Percentiles rank a stretch among this genome's conserved stretches.
Evolutionary conservation across 352 stramenopile species (phyloP).

Genomic region (Phytophthora sojae): DNA sequence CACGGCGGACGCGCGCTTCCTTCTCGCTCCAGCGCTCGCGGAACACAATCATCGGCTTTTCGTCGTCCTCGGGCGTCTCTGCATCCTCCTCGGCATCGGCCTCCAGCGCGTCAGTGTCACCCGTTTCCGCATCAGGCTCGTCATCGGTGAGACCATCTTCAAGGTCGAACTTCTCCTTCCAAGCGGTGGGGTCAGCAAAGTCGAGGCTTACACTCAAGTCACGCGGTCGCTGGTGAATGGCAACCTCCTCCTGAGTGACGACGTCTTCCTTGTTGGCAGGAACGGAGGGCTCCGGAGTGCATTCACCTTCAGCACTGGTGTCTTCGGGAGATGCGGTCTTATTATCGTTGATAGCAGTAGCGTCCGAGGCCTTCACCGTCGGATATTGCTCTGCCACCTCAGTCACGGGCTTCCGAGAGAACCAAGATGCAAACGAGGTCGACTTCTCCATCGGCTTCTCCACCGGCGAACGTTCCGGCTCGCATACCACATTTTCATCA

Average conservation of each 20-base stretch:
- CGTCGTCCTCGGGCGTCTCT: constrained; percentile 48
- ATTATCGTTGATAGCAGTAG: background rate
- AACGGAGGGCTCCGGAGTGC: background rate
- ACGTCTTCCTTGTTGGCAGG: constrained; percentile 22
- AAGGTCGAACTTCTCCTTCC: constrained; percentile 79
- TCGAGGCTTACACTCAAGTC: constrained; percentile 79
- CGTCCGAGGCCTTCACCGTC: background rate
- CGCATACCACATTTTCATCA: constrained; percentile 10
- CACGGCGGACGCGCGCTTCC: constrained; percentile 66
- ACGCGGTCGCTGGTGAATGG: constrained; percentile 40
- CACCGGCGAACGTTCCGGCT: constrained; percentile 27
- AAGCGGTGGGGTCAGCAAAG: constrained; percentile 73
- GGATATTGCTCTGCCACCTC: background rate
- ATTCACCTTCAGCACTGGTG: constrained; percentile 1
- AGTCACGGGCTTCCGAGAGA: constrained; percentile 36
- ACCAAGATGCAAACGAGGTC: constrained; percentile 41
- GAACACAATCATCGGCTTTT: constrained; percentile 84
- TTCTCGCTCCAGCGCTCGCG: constrained; percentile 85
- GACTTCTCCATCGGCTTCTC: constrained; percentile 19
- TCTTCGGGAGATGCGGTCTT: constrained; percentile 14
- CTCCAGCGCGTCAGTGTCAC: constrained; percentile 24
- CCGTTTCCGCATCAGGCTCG: constrained; percentile 46
- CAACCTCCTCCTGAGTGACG: constrained; percentile 41
- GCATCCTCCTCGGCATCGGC: constrained; percentile 20
- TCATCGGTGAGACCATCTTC: constrained; percentile 71